Evolutionary conservation across 352 stramenopile species (phyloP).

Genomic region (Aphanomyces euteiches): DNA sequence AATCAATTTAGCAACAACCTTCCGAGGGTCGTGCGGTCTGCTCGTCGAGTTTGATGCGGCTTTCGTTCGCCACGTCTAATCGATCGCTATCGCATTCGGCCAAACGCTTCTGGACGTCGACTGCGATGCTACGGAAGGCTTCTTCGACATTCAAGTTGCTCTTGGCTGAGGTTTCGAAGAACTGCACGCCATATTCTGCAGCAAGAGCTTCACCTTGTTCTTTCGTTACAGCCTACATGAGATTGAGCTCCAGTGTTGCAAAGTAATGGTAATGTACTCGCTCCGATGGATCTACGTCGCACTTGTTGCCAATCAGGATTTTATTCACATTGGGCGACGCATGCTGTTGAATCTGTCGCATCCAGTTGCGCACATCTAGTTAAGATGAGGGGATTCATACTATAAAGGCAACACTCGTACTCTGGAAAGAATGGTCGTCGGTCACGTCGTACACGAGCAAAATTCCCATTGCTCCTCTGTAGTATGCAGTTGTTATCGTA

Average conservation of each 20-base stretch:
- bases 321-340: constrained; percentile 99
- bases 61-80: constrained; percentile 80
- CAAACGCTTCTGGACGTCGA: constrained; percentile 85
- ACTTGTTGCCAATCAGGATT: constrained; percentile 99
- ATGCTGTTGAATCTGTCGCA: constrained; percentile 94
- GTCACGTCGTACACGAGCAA: constrained; percentile 89
- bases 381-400: not conserved
- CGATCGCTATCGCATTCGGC: constrained; percentile 83
- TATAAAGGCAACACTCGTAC: constrained; percentile 40
- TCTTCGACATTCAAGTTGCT: constrained; percentile 92
- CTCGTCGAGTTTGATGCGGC: constrained; percentile 80
- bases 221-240: constrained; percentile 78
- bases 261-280: constrained; percentile 59
- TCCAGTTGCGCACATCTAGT: constrained; percentile 87
- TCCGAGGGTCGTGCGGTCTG: constrained; percentile 74
- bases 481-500: constrained; percentile 89
- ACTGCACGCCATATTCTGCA: constrained; percentile 92
- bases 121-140: constrained; percentile 82
- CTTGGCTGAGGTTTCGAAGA: constrained; percentile 93
- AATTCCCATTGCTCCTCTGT: constrained; percentile 88
- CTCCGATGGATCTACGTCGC: constrained; percentile 94
- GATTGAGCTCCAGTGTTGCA: not conserved
- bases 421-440: constrained; percentile 89
- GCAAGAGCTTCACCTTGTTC: constrained; percentile 92
- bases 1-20: constrained; percentile 51